Base-by-base conservation (phyloP, 805 yeast species). In the Metschnikowia kunwiensis region DNA sequence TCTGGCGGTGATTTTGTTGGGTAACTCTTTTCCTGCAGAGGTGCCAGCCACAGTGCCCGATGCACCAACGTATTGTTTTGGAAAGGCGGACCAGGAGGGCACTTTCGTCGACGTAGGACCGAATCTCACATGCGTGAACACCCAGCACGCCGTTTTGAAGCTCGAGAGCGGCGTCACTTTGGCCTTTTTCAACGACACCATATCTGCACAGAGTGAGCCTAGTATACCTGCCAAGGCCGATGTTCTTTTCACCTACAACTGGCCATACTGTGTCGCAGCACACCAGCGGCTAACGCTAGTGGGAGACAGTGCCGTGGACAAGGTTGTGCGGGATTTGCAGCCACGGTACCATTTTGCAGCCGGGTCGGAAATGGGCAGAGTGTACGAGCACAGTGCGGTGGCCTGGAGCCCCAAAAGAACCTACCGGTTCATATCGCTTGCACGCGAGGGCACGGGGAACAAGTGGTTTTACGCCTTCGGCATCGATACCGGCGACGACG, bases 391-490 rank as follows among this genome's bases (percentile, higher is more conserved):
- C 40, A 53, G 61, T 15, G 79, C 86, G 1, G 79, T 85, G 51
- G 46, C 62, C 34, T 81, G 86, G 86, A 65, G 62, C 3, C 38
- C 53, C 5, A 66, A 59, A 0, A 50, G 67, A 10, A 51, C 70
- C 1, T 75, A 87, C 0, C 64, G 94, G 34, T 82, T 82, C 48
- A 71, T 86, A 11, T 78, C 87, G 52, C 54, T 86, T 31, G 83
- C 77, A 0, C 65, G 68, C 32, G 82, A 69, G 54, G 82, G 80
- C 0, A 62, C 74, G 2, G 71, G 71, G 1, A 67, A 68, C 7
- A 60, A 63, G 39, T 86, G 91, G 89, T 80, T 78, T 43, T 86
- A 86, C 61, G 95, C 94, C 0, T 85, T 85, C 20, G 63, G 56
- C 13, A 53, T 54, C 3, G 30, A 39, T 4, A 42, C 43, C 1